A percentile compares a stretch with the other conserved stretches of the same genome.
Conservation (phyloP, 1,139 yeast species). For the Suzukiozyma palmioleophila region DNA sequence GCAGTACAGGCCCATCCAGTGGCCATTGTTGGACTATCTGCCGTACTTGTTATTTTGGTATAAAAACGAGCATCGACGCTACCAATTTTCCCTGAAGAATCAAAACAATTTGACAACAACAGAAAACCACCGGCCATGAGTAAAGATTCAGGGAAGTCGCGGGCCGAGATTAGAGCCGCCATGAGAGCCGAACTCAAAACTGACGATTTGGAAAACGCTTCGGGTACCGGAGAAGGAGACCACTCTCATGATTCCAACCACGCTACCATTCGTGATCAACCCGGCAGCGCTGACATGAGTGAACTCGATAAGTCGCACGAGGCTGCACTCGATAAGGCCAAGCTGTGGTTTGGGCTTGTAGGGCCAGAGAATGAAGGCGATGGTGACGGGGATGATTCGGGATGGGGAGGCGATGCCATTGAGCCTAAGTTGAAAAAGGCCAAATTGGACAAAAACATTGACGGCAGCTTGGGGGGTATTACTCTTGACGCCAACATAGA, state of each 20-base stretch:
- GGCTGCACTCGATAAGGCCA: background rate
- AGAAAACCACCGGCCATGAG: background rate
- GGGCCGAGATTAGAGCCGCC: background rate
- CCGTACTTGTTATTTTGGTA: background rate
- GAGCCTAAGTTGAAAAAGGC: conserved; percentile 1
- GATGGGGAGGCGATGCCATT: conserved; percentile 2
- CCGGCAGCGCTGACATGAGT: conserved; percentile 1
- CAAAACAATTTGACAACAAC: background rate
- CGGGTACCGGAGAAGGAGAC: background rate
- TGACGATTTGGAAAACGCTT: background rate
- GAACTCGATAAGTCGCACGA: background rate
- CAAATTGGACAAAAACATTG: background rate
- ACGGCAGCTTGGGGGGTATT: background rate
- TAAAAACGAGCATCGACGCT: background rate
- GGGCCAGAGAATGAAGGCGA: conserved; percentile 6
- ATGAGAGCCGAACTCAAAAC: conserved; percentile 1
- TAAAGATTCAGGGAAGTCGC: background rate
- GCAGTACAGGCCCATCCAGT: background rate
- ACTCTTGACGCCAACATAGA: background rate
- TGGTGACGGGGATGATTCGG: conserved; percentile 6
- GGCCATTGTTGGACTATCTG: background rate
- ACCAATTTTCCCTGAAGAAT: background rate
- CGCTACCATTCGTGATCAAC: conserved; percentile 3
- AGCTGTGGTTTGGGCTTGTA: conserved; percentile 2
- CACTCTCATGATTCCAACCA: background rate